Base-by-base conservation (phyloP, 192 early-diverging fungal species). In the Coemansia sp. region DNA sequence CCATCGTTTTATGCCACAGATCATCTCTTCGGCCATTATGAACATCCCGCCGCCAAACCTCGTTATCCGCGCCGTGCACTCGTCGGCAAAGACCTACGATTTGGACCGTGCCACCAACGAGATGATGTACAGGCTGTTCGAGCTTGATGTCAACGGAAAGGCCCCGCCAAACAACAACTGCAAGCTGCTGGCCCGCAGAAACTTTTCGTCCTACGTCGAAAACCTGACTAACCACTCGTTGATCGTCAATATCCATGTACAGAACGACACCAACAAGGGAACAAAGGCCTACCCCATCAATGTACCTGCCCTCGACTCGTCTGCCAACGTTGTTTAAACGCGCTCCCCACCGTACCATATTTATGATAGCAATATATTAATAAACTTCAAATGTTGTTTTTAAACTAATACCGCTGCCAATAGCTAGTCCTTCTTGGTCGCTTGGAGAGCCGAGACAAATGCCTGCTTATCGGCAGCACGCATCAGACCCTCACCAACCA, bases 401-500 rank as follows among this genome's bases (percentile, higher is more conserved):
- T n/a, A n/a, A n/a, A n/a, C n/a, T n/a, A n/a, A n/a, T n/a, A n/a
- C n/a, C n/a, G n/a, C n/a, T n/a, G n/a, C n/a, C n/a, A n/a, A n/a
- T n/a, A n/a, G n/a, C 30, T 56, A 33, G 8, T 56, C 31, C 1
- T 25, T 10, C 7, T 60, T 14, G 22, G 67, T 59, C 12, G 45
- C 40, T 45, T 75, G 70, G 30, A 99, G 82, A 29, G 86, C 84
- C 40, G 80, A 63, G 32, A 99, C 88, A 81, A 97, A 95, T 0
- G 75, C 82, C 1, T 75, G 68, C 83, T 91, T 89, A 68, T 96
- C 88, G 33, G 79, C 63, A 14, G 91, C 83, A 29, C 89, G 84
- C 96, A 99, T 99, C 72, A 99, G 76, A 4, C 94, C 91, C 74
- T 99, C 96, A 12, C 97, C 97, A 1, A 99, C 93, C 40, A 99